Percentiles rank a stretch among this genome's conserved stretches.
Evolutionary conservation across 2,329 filamentous ascomycete genomes (phyloP).

Genomic region (Phialocephala subalpina): DNA sequence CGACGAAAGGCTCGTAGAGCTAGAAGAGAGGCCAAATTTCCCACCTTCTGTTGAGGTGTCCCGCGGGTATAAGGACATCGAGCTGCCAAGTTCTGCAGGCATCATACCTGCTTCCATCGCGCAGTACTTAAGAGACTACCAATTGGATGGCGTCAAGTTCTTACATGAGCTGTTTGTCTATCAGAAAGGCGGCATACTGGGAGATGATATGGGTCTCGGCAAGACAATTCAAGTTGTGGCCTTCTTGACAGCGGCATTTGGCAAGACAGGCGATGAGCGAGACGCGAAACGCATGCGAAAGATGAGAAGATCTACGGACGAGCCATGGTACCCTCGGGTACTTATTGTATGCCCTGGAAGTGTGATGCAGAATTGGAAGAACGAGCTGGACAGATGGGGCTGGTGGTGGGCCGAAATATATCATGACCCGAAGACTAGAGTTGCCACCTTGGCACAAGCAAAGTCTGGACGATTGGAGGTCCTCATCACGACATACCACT

Average conservation of each 20-base stretch:
- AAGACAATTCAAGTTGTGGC: conserved; percentile 97
- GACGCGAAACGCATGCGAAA: conserved; percentile 90
- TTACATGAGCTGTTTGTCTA: conserved; percentile 90
- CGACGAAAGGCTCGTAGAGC: conserved; percentile 65
- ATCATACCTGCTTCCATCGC: conserved; percentile 88
- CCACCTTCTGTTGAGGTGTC: conserved; percentile 67
- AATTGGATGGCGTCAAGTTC: conserved; percentile 84
- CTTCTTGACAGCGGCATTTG: conserved; percentile 90
- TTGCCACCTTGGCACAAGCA: conserved; percentile 76
- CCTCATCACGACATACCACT: conserved; percentile 93
- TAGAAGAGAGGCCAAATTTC: conserved; percentile 77
- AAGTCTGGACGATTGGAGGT: conserved; percentile 82
- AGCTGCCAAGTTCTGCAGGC: conserved; percentile 77
- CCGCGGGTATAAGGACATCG: conserved; percentile 76
- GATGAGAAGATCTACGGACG: conserved; percentile 66
- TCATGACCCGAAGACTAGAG: conserved; percentile 77
- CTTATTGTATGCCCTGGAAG: conserved; percentile 90
- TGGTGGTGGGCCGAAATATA: conserved; percentile 92
- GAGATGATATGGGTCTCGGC: conserved; percentile 97
- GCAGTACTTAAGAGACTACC: conserved; percentile 91
- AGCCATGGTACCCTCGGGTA: conserved; percentile 81
- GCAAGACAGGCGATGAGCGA: conserved; percentile 89
- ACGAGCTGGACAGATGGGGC: conserved; percentile 88
- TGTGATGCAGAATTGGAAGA: conserved; percentile 89
- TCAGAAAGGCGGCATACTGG: conserved; percentile 85